Percentiles rank a stretch among this genome's conserved stretches.
phyloP scores from a whole-genome alignment of 1,284 basidiomycete species.

The Ustilago shanxiensis region DNA sequence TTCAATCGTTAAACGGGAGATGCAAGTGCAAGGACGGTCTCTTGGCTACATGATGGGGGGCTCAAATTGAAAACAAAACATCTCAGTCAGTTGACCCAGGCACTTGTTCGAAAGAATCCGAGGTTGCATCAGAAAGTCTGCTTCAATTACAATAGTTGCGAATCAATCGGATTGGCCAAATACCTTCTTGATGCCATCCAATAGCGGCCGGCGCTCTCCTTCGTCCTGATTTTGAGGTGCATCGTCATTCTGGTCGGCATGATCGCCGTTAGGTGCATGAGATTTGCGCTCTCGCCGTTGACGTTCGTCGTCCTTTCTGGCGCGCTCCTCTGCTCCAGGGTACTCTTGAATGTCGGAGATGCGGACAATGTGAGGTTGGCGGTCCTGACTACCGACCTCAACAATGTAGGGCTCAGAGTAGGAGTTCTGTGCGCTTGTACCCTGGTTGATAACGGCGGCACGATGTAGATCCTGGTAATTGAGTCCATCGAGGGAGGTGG shows the following conservation, averaged over 20 bases:
- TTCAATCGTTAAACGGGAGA: no score
- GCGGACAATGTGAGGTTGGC: conserved; percentile 37
- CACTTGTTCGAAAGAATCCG: no score
- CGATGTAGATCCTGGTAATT: conserved; percentile 38
- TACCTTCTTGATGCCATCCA: conserved; percentile 36
- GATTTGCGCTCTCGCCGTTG: conserved; percentile 1
- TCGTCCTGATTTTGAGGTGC: conserved; percentile 11
- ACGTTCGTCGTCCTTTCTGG: conserved; percentile 18
- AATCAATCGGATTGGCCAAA: conserved; percentile 23
- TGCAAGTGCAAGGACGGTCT: no score
- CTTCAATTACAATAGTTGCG: not conserved
- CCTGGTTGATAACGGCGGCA: conserved; percentile 22
- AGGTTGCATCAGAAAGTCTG: not conserved
- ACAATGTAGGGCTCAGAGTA: conserved; percentile 59
- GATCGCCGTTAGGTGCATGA: conserved; percentile 4
- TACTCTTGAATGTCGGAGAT: conserved; percentile 52
- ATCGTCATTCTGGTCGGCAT: not conserved
- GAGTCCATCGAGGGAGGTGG: conserved; percentile 28
- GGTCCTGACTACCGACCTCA: conserved; percentile 56
- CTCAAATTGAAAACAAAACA: no score
- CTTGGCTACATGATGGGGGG: no score
- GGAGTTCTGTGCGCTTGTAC: conserved; percentile 30
- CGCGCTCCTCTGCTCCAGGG: conserved; percentile 39
- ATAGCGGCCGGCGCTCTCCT: conserved; percentile 32
- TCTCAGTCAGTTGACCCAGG: no score